Conservation (phyloP, 2,329 filamentous ascomycete genomes). For the Neofusicoccum sp. region DNA sequence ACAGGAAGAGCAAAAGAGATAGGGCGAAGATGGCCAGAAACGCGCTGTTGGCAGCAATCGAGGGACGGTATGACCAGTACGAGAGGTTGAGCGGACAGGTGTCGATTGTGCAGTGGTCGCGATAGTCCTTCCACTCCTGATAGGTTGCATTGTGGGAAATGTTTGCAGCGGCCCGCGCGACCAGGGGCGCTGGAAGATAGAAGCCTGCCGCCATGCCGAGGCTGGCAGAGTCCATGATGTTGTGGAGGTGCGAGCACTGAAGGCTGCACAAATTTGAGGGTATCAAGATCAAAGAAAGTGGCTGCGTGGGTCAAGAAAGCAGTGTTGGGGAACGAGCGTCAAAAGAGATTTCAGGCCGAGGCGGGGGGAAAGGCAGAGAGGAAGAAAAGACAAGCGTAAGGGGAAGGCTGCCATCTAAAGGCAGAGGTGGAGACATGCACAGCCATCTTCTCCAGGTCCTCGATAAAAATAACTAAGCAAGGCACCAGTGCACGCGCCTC, state of each 20-base stretch:
- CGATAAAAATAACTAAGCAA: constrained; percentile 6
- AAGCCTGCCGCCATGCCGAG: constrained; percentile 9
- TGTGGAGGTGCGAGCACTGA: background rate
- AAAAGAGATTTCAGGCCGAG: background rate
- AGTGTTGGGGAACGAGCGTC: background rate
- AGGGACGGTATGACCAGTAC: constrained; percentile 50
- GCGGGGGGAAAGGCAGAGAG: background rate
- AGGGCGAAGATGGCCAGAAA: constrained; percentile 49
- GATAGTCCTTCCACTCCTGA: constrained; percentile 27
- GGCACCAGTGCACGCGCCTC: constrained; percentile 1
- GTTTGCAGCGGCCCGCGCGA: constrained; percentile 6
- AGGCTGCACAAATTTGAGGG: background rate
- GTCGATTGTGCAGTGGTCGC: constrained; percentile 38
- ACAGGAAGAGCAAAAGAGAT: constrained; percentile 41
- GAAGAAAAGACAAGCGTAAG: background rate
- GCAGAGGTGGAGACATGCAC: constrained; percentile 9
- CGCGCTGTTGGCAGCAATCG: constrained; percentile 42
- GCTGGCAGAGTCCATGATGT: background rate
- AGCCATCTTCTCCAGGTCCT: background rate
- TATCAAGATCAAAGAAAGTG: background rate
- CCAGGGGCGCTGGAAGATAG: background rate
- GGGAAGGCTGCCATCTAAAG: constrained; percentile 1
- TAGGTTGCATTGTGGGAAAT: constrained; percentile 20
- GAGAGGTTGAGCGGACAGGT: constrained; percentile 43
- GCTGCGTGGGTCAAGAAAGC: background rate